Evolutionary conservation across 2,329 filamentous ascomycete species (phyloP), one percentile per base, ranked within the genome.

Genomic region (Penicillium griseofulvum): DNA sequence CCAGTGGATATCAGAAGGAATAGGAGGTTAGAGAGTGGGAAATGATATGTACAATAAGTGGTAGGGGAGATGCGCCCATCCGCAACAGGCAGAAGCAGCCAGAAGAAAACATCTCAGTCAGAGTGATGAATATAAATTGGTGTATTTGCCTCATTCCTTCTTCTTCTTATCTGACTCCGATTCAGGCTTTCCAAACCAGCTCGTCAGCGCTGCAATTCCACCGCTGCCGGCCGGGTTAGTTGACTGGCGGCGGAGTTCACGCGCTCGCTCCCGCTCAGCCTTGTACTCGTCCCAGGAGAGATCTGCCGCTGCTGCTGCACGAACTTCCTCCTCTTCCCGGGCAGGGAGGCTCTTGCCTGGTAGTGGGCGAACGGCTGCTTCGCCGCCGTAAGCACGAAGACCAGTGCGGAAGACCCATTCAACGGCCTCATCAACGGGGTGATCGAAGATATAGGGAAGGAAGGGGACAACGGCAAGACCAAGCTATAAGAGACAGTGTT

Each of bases 351-450:
- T 55, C 41, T 64, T 57, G 19, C 29, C 57, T n/a, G 65, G 69
- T 6, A 65, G 53, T 12, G 59, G 64, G 28, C 63, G 63, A 10
- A 86, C 83, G 16, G 83, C 83, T 43, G 78, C 74, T 47, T 81
- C 79, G 0, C 84, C 92, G 4, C 90, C 91, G 54, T 91, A 82
- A 1, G 83, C 71, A 68, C 86, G 83, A 69, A 97, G 94, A 0
- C 83, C 89, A 65, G 87, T 89, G 67, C 96, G 89, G 77, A 97
- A 97, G 3, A 83, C 73, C 88, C 88, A 97, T 69, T 97, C 92
- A 0, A 96, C 90, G 0, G 89, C 91, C 59, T 91, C 83, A 76
- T 97, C 94, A 7, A 99, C 91, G 0, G 94, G 93, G 72, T 96
- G 83, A 68, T 99, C 92, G 65, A 97, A 97, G 52, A 96, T 76